These are phyloP conservation scores for Conidiobolus coronatus DNA, from an alignment of 371 early-diverging fungal genomes.

Conservation along the genomic window DNA sequence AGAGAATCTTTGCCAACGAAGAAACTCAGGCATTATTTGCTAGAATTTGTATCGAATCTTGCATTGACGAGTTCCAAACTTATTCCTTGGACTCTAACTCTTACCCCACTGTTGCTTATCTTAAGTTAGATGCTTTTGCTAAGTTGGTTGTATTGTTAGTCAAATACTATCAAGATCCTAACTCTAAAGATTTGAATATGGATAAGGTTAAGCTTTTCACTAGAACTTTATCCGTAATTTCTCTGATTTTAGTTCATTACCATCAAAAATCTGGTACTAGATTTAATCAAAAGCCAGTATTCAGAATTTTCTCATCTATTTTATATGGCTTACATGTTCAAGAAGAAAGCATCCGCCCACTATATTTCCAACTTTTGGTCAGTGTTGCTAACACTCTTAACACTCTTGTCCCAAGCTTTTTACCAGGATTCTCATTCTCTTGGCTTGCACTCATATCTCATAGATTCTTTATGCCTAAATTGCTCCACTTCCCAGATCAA, in stretches of 20 bases:
- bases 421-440: constrained; percentile 90
- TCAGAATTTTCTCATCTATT: constrained; percentile 66
- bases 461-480: constrained; percentile 72
- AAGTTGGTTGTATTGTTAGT: constrained; percentile 49
- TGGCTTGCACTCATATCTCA: constrained; percentile 90
- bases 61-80: constrained; percentile 48
- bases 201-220: constrained; percentile 33
- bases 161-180: constrained; percentile 22
- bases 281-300: constrained; percentile 82
- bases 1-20: constrained; percentile 47
- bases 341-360: constrained; percentile 36
- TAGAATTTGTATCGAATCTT: constrained; percentile 63
- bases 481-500: constrained; percentile 48
- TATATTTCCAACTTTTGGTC: constrained; percentile 43
- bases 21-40: constrained; percentile 64
- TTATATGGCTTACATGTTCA: constrained; percentile 55
- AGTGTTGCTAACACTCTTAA: constrained; percentile 60
- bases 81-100: constrained; percentile 20
- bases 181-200: constrained; percentile 15
- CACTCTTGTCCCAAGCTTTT: constrained; percentile 60
- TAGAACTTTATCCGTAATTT: constrained; percentile 63
- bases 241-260: constrained; percentile 51
- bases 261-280: constrained; percentile 55
- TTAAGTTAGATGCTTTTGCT: constrained; percentile 64
- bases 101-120: constrained; percentile 26